Base-by-base conservation (phyloP, 1,139 yeast genomes). In the Sugiyamaella novakii region DNA sequence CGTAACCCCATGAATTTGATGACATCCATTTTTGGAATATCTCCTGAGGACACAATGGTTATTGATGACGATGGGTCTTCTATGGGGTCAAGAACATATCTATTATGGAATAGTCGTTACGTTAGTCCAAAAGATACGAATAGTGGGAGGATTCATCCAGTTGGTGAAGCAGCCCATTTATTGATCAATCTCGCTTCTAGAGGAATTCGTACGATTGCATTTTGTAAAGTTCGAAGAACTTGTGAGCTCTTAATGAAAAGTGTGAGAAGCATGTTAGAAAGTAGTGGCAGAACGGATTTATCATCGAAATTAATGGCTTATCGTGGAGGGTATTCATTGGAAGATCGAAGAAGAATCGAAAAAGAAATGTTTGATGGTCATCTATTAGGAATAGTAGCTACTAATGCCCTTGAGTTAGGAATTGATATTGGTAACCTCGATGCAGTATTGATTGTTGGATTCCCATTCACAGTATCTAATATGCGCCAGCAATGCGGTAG, bases 401-500 rank as follows among this genome's bases (percentile, higher is more conserved):
- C 99, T 0, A 89, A 89, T 68, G 98, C 99, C 0, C 71, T 92
- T 51, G 99, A 92, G 64, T 74, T 92, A 46, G 99, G 99, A 43
- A 87, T 92, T 46, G 98, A 92, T 71, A 84, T 92, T 55, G 95
- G 98, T 40, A 87, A 85, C 19, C 71, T 92, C 46, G 98, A 92
- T 67, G 89, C 95, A 1, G 98, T 91, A 0, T 71, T 92, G 1
- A 80, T 89, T 67, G 88, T 95, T 60, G 98, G 98, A 0, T 94
- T 92, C 57, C 98, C 98, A 0, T 72, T 81, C 35, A 86, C 95
- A 54, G 77, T 89, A 52, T 84, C 94, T 54, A 88, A 88, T 55
- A 77, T 92, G 61, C 88, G 92, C 58, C 99, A 92, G 66, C 98
- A 92, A 62, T 84, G 94, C 72, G 99, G 98, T 30, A 76, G 98